These are phyloP conservation scores for Vicia villosa DNA, from an alignment of 306 rosid genomes.

Conservation along the genomic window DNA sequence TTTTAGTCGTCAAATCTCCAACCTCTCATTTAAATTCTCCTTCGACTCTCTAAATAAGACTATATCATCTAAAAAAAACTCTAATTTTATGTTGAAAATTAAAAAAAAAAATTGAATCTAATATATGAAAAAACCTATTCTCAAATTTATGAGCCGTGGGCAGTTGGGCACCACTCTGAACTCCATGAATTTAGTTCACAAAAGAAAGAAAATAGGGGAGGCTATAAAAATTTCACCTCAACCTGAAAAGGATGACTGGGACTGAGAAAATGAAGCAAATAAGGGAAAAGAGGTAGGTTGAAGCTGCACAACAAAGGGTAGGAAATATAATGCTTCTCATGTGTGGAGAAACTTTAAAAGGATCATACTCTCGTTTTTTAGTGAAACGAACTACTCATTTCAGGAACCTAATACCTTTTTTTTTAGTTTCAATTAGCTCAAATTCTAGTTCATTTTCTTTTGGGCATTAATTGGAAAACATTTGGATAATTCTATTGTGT, in stretches of 20 bases:
- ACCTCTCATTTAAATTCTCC: too few species aligned
- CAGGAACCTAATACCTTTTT: conserved; percentile 4
- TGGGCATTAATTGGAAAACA: conserved; percentile 15
- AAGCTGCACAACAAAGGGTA: conserved; percentile 6
- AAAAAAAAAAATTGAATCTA: background rate
- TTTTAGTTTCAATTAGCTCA: conserved; percentile 6
- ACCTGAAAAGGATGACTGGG: background rate
- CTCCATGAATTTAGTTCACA: background rate
- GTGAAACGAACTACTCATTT: conserved; percentile 3
- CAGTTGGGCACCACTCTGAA: background rate
- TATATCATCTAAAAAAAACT: background rate
- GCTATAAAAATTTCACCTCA: conserved; percentile 1
- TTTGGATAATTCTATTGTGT: conserved; percentile 32
- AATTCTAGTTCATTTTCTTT: conserved; percentile 32
- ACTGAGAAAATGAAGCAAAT: background rate
- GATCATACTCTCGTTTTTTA: background rate
- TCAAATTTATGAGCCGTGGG: background rate
- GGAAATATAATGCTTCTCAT: conserved; percentile 1
- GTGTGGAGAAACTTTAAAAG: background rate
- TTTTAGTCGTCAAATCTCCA: too few species aligned
- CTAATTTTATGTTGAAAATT: background rate
- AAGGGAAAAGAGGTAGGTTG: background rate
- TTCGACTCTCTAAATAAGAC: too few species aligned
- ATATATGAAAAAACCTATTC: background rate
- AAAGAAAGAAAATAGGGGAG: background rate